Evolutionary conservation across 2,329 filamentous ascomycete species (phyloP), one percentile per base, ranked within the genome.

Genomic region (Escovopsis sp.): DNA sequence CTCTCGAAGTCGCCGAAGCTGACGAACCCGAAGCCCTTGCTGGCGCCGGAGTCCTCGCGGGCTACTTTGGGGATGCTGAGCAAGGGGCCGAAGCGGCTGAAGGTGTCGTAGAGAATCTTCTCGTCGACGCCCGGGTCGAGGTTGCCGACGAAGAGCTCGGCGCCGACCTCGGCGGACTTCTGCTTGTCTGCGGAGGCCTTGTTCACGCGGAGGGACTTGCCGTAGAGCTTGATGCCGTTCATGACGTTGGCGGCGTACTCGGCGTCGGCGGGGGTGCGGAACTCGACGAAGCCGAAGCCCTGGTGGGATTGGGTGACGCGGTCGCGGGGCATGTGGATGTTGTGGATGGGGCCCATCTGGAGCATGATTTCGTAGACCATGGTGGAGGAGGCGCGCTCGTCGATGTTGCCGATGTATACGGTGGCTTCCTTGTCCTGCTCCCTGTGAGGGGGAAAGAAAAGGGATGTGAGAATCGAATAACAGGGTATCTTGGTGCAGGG

Each of bases 251-350:
- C 82, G 16, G 90, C 88, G 63, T 98, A 98, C 56, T 96, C 90
- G 49, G 90, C 90, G 58, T 94, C 90, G 51, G 86, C 78, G 55
- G 94, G 86, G 46, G 81, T 87, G 53, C 86, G 88, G 59, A 94
- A 98, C 61, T 98, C 90, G 59, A 98, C 90, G 61, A 98, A 98
- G 49, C 90, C 90, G 66, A 94, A 98, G 48, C 90, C 90, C 61
- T 96, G 90, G 58, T 98, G 90, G 38, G 79, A 80, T 54, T 94
- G 86, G 32, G 90, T 94, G 48, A 98, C 90, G 57, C 90, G 84
- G 60, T 98, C 90, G 67, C 94, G 94, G 37, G 90, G 90, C 54
- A 98, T 77, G 62, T 98, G 90, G 43, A 98, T 88, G 61, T 96
- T 96, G 54, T 93, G 84, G 50, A 98, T 92, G 48, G 88, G 87